These are phyloP conservation scores for Platanthera zijinensis DNA, from an alignment of 106 monocot genomes.

Conservation along the genomic window DNA sequence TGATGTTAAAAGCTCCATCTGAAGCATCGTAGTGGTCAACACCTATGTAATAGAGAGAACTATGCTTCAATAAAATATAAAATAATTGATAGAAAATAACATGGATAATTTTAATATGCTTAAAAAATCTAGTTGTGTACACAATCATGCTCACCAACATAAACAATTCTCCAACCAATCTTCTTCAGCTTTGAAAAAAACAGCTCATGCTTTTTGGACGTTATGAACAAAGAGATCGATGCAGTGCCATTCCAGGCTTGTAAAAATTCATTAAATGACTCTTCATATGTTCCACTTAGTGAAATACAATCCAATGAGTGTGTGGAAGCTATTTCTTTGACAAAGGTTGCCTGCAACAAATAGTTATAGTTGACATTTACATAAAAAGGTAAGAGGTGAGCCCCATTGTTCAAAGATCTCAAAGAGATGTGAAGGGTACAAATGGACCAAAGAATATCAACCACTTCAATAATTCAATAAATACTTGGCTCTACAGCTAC, in stretches of 20 bases:
- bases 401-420: no score
- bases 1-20: conserved; percentile 24
- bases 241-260: conserved; percentile 1
- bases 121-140: neutral
- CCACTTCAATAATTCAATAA: no score
- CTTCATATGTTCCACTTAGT: neutral
- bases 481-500: no score
- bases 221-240: conserved; percentile 2
- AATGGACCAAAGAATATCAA: no score
- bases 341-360: conserved; percentile 5
- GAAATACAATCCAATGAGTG: conserved; percentile 1
- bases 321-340: conserved; percentile 2
- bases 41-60: conserved; percentile 28
- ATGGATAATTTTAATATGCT: neutral
- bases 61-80: neutral
- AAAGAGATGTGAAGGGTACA: no score
- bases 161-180: conserved; percentile 9
- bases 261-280: neutral
- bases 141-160: conserved; percentile 5
- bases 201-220: conserved; percentile 6
- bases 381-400: neutral
- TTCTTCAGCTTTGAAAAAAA: conserved; percentile 7
- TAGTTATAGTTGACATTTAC: neutral
- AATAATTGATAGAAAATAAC: neutral
- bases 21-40: conserved; percentile 6